Conservation (phyloP, 129 eudicot species). For the Oenanthe sinensis region DNA sequence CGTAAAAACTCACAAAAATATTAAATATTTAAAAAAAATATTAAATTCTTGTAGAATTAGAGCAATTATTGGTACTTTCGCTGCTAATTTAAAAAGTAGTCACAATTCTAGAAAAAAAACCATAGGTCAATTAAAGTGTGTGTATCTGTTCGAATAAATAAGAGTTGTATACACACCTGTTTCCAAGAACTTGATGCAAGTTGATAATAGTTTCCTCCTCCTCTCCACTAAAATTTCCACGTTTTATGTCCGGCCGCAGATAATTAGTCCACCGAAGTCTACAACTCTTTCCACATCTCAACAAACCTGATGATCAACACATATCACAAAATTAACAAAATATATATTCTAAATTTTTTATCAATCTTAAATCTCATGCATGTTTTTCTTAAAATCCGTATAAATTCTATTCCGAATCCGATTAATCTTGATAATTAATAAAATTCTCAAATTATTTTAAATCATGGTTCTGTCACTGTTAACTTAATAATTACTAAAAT, state of each 20-base stretch:
- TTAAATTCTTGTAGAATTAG: background rate
- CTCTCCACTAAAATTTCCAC: slow-evolving; percentile 56
- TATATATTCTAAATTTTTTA: background rate
- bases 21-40: no score
- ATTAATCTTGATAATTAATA: no score
- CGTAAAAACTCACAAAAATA: background rate
- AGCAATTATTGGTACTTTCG: background rate
- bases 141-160: background rate
- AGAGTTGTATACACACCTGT: slow-evolving; percentile 34
- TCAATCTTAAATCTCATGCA: no score
- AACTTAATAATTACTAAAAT: no score
- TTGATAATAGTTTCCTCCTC: slow-evolving; percentile 62
- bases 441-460: no score
- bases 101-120: background rate
- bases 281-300: slow-evolving; percentile 72
- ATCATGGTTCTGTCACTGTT: no score
- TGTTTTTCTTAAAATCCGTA: no score
- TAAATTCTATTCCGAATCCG: no score
- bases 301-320: slow-evolving; percentile 26
- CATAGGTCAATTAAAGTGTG: background rate
- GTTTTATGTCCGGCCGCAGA: slow-evolving; percentile 52
- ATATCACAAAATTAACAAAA: background rate
- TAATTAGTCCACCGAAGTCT: slow-evolving; percentile 77
- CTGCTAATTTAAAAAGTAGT: background rate
- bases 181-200: slow-evolving; percentile 51